phyloP scores from a whole-genome alignment of 1,139 yeast species.

The Nakaseomyces uthaithaninus region DNA sequence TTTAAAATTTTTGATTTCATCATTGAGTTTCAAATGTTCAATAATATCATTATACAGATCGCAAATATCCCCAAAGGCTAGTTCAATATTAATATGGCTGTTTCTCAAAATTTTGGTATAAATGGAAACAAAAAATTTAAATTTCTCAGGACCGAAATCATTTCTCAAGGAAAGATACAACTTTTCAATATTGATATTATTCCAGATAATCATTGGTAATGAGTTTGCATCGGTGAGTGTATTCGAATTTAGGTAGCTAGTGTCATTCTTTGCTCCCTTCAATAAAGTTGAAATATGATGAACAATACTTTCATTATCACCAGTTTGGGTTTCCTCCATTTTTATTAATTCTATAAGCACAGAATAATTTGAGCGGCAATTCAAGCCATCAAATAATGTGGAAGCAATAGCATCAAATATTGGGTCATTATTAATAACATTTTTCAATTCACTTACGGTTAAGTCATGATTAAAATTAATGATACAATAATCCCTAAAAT shows the following conservation, averaged over 20 bases:
- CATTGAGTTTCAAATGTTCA: background rate
- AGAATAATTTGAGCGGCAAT: constrained; percentile 5
- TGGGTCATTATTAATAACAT: constrained; percentile 9
- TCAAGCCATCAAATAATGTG: constrained; percentile 19
- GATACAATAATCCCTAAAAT: constrained; percentile 18
- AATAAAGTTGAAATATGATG: background rate
- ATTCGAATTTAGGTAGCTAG: background rate
- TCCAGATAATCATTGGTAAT: constrained; percentile 16
- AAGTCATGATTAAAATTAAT: constrained; percentile 12
- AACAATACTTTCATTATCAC: background rate
- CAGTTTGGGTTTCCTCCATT: background rate
- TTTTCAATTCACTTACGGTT: constrained; percentile 6
- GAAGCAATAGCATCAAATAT: constrained; percentile 14
- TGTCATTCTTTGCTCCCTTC: background rate
- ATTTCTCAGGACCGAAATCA: constrained; percentile 23
- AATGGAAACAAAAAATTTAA: constrained; percentile 28
- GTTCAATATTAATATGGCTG: constrained; percentile 7
- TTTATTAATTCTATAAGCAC: background rate
- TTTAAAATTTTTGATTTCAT: constrained; percentile 13
- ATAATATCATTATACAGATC: constrained; percentile 5
- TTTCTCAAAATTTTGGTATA: constrained; percentile 19
- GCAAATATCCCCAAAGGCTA: constrained; percentile 12
- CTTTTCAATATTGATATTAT: constrained; percentile 16
- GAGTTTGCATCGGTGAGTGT: constrained; percentile 10
- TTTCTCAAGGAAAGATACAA: constrained; percentile 16